Evolutionary conservation across 345 rosid genomes (phyloP).

Genomic region (Tarenaya hassleriana): DNA sequence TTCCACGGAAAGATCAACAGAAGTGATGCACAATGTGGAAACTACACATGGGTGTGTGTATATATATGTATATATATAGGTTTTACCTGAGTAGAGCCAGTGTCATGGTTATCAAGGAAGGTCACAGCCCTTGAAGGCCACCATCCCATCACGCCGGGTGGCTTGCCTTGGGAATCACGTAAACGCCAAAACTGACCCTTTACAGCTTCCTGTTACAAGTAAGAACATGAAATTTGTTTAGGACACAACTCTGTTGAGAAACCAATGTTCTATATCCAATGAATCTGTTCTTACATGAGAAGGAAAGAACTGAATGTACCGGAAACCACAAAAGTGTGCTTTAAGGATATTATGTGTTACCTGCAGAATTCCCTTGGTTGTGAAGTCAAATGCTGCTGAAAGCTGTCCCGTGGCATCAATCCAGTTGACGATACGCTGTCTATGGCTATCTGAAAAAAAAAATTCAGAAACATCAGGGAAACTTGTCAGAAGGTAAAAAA

Average conservation of each 20-base stretch:
- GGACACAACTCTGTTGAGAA: background rate
- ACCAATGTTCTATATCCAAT: too few relatives aligned
- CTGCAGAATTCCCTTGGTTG: constrained; percentile 86
- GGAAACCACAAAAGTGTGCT: background rate
- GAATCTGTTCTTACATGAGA: too few relatives aligned
- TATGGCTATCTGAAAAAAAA: constrained; percentile 57
- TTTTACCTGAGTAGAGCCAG: constrained; percentile 88
- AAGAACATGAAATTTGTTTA: too few relatives aligned
- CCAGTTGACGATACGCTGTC: constrained; percentile 80
- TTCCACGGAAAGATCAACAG: background rate
- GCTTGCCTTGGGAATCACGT: constrained; percentile 77
- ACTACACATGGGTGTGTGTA: background rate
- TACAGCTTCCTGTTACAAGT: constrained; percentile 59
- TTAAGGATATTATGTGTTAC: constrained; percentile 29
- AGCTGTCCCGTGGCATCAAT: constrained; percentile 70
- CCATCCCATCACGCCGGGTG: constrained; percentile 91
- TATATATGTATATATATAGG: background rate
- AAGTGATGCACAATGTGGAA: too few relatives aligned
- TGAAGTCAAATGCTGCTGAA: constrained; percentile 88
- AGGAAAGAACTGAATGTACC: too few relatives aligned
- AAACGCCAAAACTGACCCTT: constrained; percentile 84
- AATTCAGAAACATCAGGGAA: background rate
- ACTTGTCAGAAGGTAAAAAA: too few relatives aligned
- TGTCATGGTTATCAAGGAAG: constrained; percentile 85
- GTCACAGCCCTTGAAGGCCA: constrained; percentile 95